Conservation (phyloP, 306 rosid genomes). For the Prosopis cineraria region DNA sequence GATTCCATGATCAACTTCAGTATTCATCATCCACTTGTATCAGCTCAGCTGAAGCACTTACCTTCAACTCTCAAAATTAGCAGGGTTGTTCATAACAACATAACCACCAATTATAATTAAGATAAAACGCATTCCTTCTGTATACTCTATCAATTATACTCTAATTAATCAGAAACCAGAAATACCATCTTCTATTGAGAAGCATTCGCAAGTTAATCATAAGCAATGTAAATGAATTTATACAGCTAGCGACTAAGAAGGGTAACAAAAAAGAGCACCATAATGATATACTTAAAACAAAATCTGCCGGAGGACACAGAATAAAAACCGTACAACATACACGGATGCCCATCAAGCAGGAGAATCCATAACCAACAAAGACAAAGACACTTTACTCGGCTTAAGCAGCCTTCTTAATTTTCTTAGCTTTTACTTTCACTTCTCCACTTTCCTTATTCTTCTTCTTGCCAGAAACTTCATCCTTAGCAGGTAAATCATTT, state of each 20-base stretch:
- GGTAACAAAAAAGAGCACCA: constrained; percentile 13
- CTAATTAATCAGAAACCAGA: not conserved
- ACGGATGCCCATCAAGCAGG: constrained; percentile 31
- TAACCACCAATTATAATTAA: not conserved
- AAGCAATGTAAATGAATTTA: not conserved
- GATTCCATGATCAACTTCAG: not conserved
- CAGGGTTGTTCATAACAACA: not conserved
- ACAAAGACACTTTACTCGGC: constrained; percentile 10
- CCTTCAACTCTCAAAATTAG: not conserved
- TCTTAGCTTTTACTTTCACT: constrained; percentile 45
- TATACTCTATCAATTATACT: not conserved
- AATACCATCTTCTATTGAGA: not conserved
- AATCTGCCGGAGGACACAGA: constrained; percentile 43
- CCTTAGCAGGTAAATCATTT: constrained; percentile 18
- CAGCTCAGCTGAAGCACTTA: not conserved
- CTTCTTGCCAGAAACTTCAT: constrained; percentile 36
- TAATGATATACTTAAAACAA: constrained; percentile 32
- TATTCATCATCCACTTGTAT: not conserved
- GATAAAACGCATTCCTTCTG: not conserved
- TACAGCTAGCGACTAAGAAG: constrained; percentile 1
- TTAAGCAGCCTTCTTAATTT: constrained; percentile 40
- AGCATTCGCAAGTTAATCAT: constrained; percentile 31
- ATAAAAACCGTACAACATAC: constrained; percentile 31
- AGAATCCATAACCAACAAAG: constrained; percentile 28
- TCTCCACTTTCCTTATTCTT: constrained; percentile 43